These are phyloP conservation scores for Neofusicoccum laricinum DNA, from an alignment of 2,329 filamentous ascomycete species.

Conservation along the genomic window DNA sequence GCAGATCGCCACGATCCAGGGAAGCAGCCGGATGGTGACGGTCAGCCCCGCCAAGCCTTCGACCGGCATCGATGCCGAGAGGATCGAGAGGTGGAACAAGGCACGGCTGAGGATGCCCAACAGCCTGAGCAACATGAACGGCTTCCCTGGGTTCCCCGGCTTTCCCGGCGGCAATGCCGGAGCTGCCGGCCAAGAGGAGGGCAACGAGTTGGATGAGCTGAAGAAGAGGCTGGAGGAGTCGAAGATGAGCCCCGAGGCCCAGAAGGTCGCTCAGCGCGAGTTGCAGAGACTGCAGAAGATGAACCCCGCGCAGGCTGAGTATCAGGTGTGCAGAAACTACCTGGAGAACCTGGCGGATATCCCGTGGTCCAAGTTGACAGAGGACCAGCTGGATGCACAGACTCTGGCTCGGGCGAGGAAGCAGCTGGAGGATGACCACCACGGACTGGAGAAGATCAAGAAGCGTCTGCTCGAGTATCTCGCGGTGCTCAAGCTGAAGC, in stretches of 20 bases:
- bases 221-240: slow-evolving; percentile 83
- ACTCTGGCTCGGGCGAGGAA: slow-evolving; percentile 77
- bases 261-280: slow-evolving; percentile 88
- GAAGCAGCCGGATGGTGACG: slow-evolving; percentile 80
- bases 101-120: slow-evolving; percentile 17
- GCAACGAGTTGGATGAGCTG: slow-evolving; percentile 86
- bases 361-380: slow-evolving; percentile 81
- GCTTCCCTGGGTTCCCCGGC: slow-evolving; percentile 39
- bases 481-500: slow-evolving; percentile 92
- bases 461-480: slow-evolving; percentile 93
- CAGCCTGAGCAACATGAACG: slow-evolving; percentile 22
- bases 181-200: slow-evolving; percentile 69
- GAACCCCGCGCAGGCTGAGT: slow-evolving; percentile 93
- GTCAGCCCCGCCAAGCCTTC: slow-evolving; percentile 60
- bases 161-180: slow-evolving; percentile 46
- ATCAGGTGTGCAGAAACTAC: slow-evolving; percentile 89
- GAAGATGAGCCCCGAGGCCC: slow-evolving; percentile 75
- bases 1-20: slow-evolving; percentile 80
- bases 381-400: slow-evolving; percentile 79
- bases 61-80: slow-evolving; percentile 42
- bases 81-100: slow-evolving; percentile 31
- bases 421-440: slow-evolving; percentile 94
- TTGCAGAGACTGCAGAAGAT: slow-evolving; percentile 87
- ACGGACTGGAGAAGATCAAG: slow-evolving; percentile 95
- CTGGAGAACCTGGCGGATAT: slow-evolving; percentile 92